Evolutionary conservation across 2,329 filamentous ascomycete species (phyloP).

Genomic region (Didymella pinodella): DNA sequence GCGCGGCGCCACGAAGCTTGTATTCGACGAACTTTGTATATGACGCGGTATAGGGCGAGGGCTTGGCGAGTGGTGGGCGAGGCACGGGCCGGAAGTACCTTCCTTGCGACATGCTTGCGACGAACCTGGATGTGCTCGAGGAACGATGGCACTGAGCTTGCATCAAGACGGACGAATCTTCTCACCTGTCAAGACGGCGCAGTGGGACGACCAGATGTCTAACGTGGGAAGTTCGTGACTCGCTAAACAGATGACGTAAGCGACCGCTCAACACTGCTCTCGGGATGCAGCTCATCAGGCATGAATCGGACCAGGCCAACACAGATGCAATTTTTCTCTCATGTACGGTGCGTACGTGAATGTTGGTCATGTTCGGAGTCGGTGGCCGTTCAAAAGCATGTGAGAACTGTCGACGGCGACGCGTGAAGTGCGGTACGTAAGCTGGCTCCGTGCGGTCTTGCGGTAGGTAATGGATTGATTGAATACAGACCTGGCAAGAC

Average conservation of each 20-base stretch:
- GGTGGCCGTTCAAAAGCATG: background rate
- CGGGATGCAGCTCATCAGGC: background rate
- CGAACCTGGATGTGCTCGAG: background rate
- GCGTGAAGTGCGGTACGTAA: background rate
- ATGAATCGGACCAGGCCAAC: background rate
- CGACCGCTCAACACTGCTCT: background rate
- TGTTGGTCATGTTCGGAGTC: background rate
- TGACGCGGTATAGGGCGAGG: background rate
- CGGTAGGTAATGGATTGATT: background rate
- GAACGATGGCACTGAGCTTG: background rate
- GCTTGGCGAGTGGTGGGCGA: background rate
- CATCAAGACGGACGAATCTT: background rate
- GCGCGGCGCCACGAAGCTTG: slow-evolving; percentile 18
- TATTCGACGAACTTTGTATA: background rate
- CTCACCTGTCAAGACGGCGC: background rate
- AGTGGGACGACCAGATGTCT: background rate
- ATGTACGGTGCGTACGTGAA: background rate
- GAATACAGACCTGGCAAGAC: background rate
- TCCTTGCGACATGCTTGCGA: background rate
- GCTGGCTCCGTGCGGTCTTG: background rate
- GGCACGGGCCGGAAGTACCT: background rate
- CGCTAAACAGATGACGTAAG: background rate
- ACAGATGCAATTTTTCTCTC: background rate
- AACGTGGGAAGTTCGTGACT: background rate
- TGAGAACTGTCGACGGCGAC: background rate